Percentiles rank a stretch among this genome's conserved stretches.
Evolutionary conservation across 495 filamentous ascomycete genomes (phyloP).

Genomic region (Xylona heveae): DNA sequence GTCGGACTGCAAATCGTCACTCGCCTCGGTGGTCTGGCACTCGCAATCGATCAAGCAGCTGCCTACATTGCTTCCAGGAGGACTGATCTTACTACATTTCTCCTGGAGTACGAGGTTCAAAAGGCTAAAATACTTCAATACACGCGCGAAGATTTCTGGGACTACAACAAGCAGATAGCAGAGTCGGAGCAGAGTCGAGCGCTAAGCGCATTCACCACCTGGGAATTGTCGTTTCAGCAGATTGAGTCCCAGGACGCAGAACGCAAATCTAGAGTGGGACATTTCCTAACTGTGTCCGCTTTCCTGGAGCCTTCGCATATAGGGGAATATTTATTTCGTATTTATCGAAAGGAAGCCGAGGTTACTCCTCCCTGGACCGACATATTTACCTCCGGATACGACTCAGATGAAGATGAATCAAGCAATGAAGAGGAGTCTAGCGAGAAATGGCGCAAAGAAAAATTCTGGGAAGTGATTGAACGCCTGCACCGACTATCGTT

Average conservation of each 20-base stretch:
- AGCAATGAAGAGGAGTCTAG: too few relatives aligned
- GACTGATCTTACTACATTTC: conserved; percentile 7
- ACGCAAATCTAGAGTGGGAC: conserved; percentile 3
- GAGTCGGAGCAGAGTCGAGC: conserved; percentile 4
- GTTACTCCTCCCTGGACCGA: conserved; percentile 5
- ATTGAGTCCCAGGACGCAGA: conserved; percentile 4
- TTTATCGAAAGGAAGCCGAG: conserved; percentile 2
- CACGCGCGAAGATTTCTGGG: conserved; percentile 9
- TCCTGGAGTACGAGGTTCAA: conserved; percentile 9
- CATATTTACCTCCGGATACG: conserved; percentile 1
- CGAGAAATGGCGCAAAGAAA: too few relatives aligned
- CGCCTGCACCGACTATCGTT: conserved; percentile 7
- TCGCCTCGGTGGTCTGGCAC: conserved; percentile 10
- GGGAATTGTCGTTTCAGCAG: conserved; percentile 14
- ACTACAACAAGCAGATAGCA: conserved; percentile 7
- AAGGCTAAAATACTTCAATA: conserved; percentile 11
- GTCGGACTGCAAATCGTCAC: conserved; percentile 9
- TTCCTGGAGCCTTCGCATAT: conserved; percentile 10
- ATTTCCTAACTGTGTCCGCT: conserved; percentile 10
- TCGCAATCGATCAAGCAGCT: conserved; percentile 16
- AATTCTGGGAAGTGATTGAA: conserved; percentile 5
- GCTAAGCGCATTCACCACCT: conserved; percentile 15
- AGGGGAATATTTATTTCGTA: conserved; percentile 7
- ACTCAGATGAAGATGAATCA: conserved; percentile 6
- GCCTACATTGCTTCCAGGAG: conserved; percentile 11